Evolutionary conservation across 371 early-diverging fungal genomes (phyloP).

Genomic region (Mortierella sp.): DNA sequence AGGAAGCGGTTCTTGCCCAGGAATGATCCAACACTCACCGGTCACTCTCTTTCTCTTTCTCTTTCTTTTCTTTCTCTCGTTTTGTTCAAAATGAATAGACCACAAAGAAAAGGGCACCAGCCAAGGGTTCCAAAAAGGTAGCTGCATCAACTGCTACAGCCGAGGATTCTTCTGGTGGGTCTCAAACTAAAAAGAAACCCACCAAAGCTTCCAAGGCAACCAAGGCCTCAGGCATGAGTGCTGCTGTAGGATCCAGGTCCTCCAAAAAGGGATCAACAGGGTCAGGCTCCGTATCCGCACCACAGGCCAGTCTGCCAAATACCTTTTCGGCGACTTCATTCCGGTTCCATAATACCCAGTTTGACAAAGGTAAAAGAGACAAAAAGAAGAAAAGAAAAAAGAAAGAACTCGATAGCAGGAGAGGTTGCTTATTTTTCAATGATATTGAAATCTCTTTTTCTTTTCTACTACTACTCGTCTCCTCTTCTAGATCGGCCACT

Average conservation of each 20-base stretch:
- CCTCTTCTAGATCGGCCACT: slow-evolving; percentile 33
- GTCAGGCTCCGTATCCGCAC: slow-evolving; percentile 9
- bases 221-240: slow-evolving; percentile 27
- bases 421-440: slow-evolving; percentile 50
- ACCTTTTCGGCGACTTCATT: slow-evolving; percentile 1
- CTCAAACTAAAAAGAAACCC: too few species aligned
- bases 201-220: slow-evolving; percentile 12
- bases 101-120: slow-evolving; percentile 43
- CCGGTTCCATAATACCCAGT: slow-evolving; percentile 18
- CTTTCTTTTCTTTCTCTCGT: not conserved
- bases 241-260: not conserved
- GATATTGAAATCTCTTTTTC: slow-evolving; percentile 25
- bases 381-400: slow-evolving; percentile 22
- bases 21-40: too few species aligned
- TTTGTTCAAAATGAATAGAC: slow-evolving; percentile 12
- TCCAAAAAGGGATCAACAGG: slow-evolving; percentile 29
- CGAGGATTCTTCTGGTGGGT: too few species aligned
- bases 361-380: slow-evolving; percentile 35
- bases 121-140: slow-evolving; percentile 39
- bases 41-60: too few species aligned
- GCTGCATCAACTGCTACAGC: slow-evolving; percentile 18
- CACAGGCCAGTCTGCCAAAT: not conserved
- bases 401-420: slow-evolving; percentile 6
- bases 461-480: too few species aligned
- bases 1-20: too few species aligned